phyloP scores from a whole-genome alignment of 331 rosid genomes.

The Ulmus americana region DNA sequence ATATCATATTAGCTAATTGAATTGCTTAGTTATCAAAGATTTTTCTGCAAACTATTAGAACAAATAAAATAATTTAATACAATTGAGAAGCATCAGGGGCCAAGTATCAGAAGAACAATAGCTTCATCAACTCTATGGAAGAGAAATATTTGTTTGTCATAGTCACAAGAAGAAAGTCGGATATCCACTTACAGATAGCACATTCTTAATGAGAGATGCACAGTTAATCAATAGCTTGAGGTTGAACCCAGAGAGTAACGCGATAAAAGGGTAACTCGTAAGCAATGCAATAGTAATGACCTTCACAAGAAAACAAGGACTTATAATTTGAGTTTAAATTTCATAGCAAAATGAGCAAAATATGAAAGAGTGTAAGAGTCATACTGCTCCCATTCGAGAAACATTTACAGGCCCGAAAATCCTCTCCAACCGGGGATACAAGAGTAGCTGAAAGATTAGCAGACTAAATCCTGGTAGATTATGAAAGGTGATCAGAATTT shows the following conservation, averaged over 20 bases:
- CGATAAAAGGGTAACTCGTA: constrained; percentile 56
- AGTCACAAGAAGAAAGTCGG: not conserved
- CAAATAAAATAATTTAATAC: no score
- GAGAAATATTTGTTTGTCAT: not conserved
- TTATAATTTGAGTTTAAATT: not conserved
- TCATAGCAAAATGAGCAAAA: not conserved
- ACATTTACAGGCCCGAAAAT: constrained; percentile 42
- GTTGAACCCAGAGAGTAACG: constrained; percentile 44
- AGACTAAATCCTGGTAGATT: constrained; percentile 47
- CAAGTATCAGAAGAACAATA: no score
- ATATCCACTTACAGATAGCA: constrained; percentile 46
- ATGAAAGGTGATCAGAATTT: not conserved
- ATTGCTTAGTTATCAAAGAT: not conserved
- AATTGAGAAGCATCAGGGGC: no score
- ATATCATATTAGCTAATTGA: not conserved
- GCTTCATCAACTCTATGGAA: not conserved
- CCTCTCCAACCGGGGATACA: constrained; percentile 52
- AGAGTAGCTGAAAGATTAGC: constrained; percentile 43
- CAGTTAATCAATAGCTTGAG: constrained; percentile 32
- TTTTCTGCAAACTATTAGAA: not conserved
- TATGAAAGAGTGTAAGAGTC: not conserved
- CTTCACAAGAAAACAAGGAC: constrained; percentile 28
- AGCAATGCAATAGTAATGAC: constrained; percentile 46
- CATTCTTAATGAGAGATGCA: constrained; percentile 50
- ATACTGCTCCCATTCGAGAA: constrained; percentile 44